Evolutionary conservation across 1,284 basidiomycete genomes (phyloP).

Genomic region (Dichomitus squalens): DNA sequence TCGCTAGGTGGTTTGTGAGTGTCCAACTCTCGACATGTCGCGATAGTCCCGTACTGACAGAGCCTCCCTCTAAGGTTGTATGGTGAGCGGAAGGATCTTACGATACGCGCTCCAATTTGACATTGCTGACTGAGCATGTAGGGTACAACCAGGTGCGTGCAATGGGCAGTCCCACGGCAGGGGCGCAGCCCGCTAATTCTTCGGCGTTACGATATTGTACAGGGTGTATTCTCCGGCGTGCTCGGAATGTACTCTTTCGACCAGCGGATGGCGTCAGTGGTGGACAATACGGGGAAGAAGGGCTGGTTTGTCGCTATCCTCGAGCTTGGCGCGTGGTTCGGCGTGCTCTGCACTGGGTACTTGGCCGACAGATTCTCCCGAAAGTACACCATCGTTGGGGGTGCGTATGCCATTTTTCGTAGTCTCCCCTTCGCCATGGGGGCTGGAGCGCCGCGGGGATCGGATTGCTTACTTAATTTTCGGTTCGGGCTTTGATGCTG

Average conservation of each 20-base stretch:
- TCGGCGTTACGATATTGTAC: neutral
- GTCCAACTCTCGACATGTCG: neutral
- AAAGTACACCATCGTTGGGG: slow-evolving; percentile 70
- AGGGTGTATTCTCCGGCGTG: slow-evolving; percentile 78
- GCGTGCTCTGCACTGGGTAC: slow-evolving; percentile 68
- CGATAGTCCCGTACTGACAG: slow-evolving; percentile 5
- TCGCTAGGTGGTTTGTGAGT: slow-evolving; percentile 71
- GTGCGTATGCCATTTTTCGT: slow-evolving; percentile 35
- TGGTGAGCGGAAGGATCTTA: slow-evolving; percentile 16
- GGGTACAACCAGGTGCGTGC: slow-evolving; percentile 63
- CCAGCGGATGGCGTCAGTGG: slow-evolving; percentile 55
- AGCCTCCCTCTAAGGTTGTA: slow-evolving; percentile 16
- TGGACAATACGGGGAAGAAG: slow-evolving; percentile 51
- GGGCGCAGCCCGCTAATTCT: slow-evolving; percentile 12
- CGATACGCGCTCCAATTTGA: neutral
- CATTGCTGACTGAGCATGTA: slow-evolving; percentile 25
- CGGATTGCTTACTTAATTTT: neutral
- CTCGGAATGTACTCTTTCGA: slow-evolving; percentile 61
- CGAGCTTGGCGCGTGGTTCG: slow-evolving; percentile 73
- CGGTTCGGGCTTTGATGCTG: neutral
- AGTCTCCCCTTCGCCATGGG: neutral
- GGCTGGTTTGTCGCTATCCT: slow-evolving; percentile 74
- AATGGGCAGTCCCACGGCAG: neutral
- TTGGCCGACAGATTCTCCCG: slow-evolving; percentile 73
- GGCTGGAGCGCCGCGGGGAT: neutral